phyloP scores from a whole-genome alignment of 352 stramenopile species.

The Aphanomyces invadans region DNA sequence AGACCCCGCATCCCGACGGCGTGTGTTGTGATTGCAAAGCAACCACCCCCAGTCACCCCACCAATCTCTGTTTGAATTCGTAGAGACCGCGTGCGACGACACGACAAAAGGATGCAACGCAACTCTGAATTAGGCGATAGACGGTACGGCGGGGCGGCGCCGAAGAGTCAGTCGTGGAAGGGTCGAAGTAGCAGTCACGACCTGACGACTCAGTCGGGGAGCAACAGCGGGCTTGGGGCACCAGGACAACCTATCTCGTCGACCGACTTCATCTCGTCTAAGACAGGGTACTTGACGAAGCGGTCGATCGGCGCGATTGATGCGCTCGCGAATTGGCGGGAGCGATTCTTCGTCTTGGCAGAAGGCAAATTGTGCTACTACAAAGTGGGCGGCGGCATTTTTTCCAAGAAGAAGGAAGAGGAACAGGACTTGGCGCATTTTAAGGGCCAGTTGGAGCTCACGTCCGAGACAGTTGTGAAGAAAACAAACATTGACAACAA shows the following conservation, averaged over 20 bases:
- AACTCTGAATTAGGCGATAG: slow-evolving; percentile 23
- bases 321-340: slow-evolving; percentile 83
- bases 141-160: neutral
- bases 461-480: slow-evolving; percentile 62
- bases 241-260: slow-evolving; percentile 5
- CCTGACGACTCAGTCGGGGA: neutral
- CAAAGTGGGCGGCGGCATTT: slow-evolving; percentile 78
- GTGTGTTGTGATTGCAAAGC: no score
- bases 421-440: slow-evolving; percentile 66
- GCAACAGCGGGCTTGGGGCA: neutral
- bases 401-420: slow-evolving; percentile 71
- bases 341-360: slow-evolving; percentile 80
- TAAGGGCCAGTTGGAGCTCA: slow-evolving; percentile 76
- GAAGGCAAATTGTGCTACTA: slow-evolving; percentile 83
- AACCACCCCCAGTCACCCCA: no score
- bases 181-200: slow-evolving; percentile 22
- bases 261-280: slow-evolving; percentile 61
- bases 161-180: slow-evolving; percentile 24
- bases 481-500: slow-evolving; percentile 85
- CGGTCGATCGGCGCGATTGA: slow-evolving; percentile 83
- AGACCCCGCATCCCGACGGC: no score
- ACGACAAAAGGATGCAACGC: slow-evolving; percentile 4
- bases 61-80: no score
- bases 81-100: neutral
- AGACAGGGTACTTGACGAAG: slow-evolving; percentile 81